A percentile compares a stretch with the other conserved stretches of the same genome.
Evolutionary conservation across 1,284 basidiomycete species (phyloP).

Genomic region (Microbotryum scabiosae): DNA sequence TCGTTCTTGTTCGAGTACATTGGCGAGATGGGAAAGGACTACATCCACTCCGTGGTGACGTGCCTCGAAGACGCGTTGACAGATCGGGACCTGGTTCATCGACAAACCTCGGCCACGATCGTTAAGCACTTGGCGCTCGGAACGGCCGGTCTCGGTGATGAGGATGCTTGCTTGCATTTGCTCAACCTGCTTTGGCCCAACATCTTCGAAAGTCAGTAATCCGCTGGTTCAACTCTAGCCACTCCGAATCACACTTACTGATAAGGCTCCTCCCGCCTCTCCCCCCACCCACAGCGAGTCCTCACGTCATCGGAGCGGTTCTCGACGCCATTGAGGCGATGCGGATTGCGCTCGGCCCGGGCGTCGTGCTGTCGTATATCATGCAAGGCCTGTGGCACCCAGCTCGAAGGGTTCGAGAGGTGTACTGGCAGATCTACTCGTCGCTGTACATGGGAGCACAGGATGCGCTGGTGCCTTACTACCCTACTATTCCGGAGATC

Average conservation of each 20-base stretch:
- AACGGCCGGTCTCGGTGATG: slow-evolving; percentile 91
- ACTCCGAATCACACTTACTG: neutral
- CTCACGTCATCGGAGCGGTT: slow-evolving; percentile 78
- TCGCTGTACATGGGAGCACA: slow-evolving; percentile 35
- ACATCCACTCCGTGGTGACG: slow-evolving; percentile 91
- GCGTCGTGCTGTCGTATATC: slow-evolving; percentile 74
- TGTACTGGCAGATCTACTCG: slow-evolving; percentile 31
- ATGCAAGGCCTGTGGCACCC: slow-evolving; percentile 78
- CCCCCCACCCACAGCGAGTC: slow-evolving; percentile 50
- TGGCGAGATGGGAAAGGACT: slow-evolving; percentile 98
- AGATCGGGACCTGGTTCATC: slow-evolving; percentile 94
- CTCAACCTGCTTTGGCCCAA: slow-evolving; percentile 99
- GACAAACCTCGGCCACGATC: slow-evolving; percentile 97
- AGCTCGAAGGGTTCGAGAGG: slow-evolving; percentile 90
- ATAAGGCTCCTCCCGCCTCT: neutral
- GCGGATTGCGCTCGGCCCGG: slow-evolving; percentile 89
- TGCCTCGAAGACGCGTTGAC: slow-evolving; percentile 97
- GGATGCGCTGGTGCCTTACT: slow-evolving; percentile 32
- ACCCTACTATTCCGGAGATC: slow-evolving; percentile 20
- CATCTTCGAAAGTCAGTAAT: slow-evolving; percentile 68
- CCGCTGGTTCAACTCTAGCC: neutral
- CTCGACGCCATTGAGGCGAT: slow-evolving; percentile 77
- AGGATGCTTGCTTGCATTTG: slow-evolving; percentile 93
- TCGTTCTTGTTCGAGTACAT: slow-evolving; percentile 99
- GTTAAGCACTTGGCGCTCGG: slow-evolving; percentile 97